phyloP scores from a whole-genome alignment of 2,329 filamentous ascomycete genomes.

The Zymoseptoria pseudotritici region DNA sequence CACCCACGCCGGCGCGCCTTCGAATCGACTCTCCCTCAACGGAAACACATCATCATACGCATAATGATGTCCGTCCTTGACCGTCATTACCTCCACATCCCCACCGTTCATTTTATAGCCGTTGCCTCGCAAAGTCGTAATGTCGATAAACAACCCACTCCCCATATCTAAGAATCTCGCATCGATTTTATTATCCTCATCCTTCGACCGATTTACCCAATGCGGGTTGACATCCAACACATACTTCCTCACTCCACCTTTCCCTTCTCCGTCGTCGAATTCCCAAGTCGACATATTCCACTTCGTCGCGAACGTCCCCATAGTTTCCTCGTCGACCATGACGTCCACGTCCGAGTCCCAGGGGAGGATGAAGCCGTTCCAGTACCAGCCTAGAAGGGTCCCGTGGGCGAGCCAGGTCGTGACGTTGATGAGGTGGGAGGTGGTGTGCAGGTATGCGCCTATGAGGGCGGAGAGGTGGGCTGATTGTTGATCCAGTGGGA shows the following conservation, averaged over 20 bases:
- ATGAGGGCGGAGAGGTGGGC: conserved; percentile 46
- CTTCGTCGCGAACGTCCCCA: conserved; percentile 49
- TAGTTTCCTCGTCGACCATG: conserved; percentile 48
- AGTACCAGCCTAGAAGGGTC: conserved; percentile 55
- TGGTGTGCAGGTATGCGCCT: conserved; percentile 49
- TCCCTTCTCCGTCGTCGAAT: conserved; percentile 22
- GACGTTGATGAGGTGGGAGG: conserved; percentile 46
- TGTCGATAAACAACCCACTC: conserved; percentile 55
- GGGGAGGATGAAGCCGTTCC: conserved; percentile 54
- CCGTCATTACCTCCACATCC: conserved; percentile 40
- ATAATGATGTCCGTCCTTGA: conserved; percentile 52
- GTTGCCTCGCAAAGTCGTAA: conserved; percentile 49
- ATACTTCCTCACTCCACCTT: conserved; percentile 33
- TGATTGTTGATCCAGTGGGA: conserved; percentile 42
- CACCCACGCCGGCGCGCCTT: conserved; percentile 46
- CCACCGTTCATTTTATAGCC: conserved; percentile 30
- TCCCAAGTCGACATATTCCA: conserved; percentile 57
- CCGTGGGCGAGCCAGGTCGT: conserved; percentile 60
- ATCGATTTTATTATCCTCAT: conserved; percentile 51
- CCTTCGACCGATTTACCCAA: conserved; percentile 40
- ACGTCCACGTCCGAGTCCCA: conserved; percentile 58
- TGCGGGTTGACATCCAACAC: conserved; percentile 54
- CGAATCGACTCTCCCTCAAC: conserved; percentile 47
- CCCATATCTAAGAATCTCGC: conserved; percentile 54
- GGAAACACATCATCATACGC: conserved; percentile 50